Percentiles rank a stretch among this genome's conserved stretches.
Conservation (phyloP, 768 basidiomycete species). For the Collybiopsis luxurians region DNA sequence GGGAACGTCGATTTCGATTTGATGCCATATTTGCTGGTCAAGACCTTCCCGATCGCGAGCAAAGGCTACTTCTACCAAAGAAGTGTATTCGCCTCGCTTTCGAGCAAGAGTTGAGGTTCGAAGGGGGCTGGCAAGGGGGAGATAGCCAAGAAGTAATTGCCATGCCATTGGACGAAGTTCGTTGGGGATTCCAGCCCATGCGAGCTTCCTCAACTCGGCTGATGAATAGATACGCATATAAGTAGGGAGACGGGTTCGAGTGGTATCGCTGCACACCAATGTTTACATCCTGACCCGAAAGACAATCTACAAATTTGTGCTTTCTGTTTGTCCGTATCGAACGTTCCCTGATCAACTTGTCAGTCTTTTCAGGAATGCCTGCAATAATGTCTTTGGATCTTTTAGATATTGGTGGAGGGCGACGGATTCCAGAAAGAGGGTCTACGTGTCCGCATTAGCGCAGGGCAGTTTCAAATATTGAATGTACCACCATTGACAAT, state of each 20-base stretch:
- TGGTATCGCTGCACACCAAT: slow-evolving; percentile 52
- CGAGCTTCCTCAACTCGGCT: slow-evolving; percentile 86
- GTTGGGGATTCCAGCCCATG: slow-evolving; percentile 91
- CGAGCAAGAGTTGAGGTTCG: slow-evolving; percentile 76
- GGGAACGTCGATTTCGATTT: slow-evolving; percentile 98
- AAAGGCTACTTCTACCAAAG: slow-evolving; percentile 88
- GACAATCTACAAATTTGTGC: slow-evolving; percentile 79
- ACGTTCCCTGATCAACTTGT: slow-evolving; percentile 66
- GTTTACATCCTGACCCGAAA: slow-evolving; percentile 75
- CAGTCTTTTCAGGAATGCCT: slow-evolving; percentile 41
- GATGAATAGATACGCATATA: not conserved
- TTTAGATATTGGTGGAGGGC: slow-evolving; percentile 19
- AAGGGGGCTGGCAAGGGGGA: slow-evolving; percentile 78
- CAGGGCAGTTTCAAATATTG: slow-evolving; percentile 14
- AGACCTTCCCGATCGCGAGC: slow-evolving; percentile 79
- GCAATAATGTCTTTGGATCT: slow-evolving; percentile 20
- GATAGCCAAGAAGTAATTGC: slow-evolving; percentile 92
- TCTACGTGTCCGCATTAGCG: slow-evolving; percentile 33
- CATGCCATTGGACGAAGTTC: slow-evolving; percentile 90
- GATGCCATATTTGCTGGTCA: slow-evolving; percentile 99
- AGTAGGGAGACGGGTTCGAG: slow-evolving; percentile 3
- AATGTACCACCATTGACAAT: slow-evolving; percentile 67
- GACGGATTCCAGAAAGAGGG: slow-evolving; percentile 53
- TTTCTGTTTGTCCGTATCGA: slow-evolving; percentile 78
- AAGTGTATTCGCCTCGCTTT: slow-evolving; percentile 90